Evolutionary conservation across 108 stramenopile genomes (phyloP).

Genomic region (Chaetoceros muelleri): DNA sequence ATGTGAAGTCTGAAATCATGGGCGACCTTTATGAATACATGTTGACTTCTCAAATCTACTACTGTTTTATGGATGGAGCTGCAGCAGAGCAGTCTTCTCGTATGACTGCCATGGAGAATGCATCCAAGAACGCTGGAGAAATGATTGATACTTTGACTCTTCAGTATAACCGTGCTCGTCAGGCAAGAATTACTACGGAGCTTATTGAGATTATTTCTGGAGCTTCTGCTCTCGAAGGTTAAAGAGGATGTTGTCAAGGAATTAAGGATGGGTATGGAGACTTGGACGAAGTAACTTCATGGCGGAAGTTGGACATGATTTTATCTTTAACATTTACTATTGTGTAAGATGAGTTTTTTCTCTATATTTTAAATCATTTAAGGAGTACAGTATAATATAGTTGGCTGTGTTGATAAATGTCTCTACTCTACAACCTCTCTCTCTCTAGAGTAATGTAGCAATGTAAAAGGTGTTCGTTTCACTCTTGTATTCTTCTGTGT

Average conservation of each 20-base stretch:
- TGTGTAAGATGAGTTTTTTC: too few species aligned
- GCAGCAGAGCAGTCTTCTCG: constrained; percentile 97
- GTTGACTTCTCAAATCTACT: constrained; percentile 86
- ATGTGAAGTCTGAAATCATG: constrained; percentile 88
- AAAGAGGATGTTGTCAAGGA: constrained; percentile 12
- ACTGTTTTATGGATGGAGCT: constrained; percentile 94
- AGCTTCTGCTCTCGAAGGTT: constrained; percentile 95
- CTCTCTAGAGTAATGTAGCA: too few species aligned
- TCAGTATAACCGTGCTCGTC: constrained; percentile 98
- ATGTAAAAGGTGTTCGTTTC: too few species aligned
- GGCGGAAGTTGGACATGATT: too few species aligned
- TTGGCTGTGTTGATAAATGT: too few species aligned
- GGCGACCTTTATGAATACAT: constrained; percentile 91
- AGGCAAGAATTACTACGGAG: constrained; percentile 99
- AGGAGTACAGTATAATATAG: too few species aligned
- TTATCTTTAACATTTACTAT: too few species aligned
- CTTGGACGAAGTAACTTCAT: too few species aligned
- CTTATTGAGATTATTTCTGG: constrained; percentile 99
- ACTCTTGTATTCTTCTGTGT: too few species aligned
- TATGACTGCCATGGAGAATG: constrained; percentile 99
- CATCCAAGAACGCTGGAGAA: constrained; percentile 97
- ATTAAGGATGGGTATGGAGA: too few species aligned
- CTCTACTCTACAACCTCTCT: too few species aligned
- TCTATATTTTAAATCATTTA: too few species aligned
- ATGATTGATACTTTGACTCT: constrained; percentile 97